Evolutionary conservation across 192 early-diverging fungal species (phyloP), one percentile per base, ranked within the genome.

Genomic region (Mortierella alpina): DNA sequence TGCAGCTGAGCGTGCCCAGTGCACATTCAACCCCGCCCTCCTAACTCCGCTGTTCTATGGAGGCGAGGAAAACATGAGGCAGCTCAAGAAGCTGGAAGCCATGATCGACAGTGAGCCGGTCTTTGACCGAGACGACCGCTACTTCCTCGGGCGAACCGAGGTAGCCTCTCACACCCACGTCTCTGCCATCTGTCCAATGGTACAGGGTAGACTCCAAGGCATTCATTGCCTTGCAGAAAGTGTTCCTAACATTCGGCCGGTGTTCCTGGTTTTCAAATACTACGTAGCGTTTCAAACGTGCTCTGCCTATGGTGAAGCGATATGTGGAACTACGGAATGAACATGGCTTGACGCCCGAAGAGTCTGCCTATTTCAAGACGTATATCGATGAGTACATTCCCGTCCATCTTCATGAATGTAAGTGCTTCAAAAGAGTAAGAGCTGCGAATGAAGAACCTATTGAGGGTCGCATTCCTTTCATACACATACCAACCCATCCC

Each of bases 341-440:
- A 57, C 65, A 79, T 53, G 84, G 81, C 12, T 77, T 86, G 62
- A 81, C 83, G 45, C 75, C 84, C n/a, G 76, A 84, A 12, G 83
- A 81, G 61, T 50, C 72, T 2, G 72, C 73, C 17, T 66, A 80
- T 56, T 75, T 77, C 59, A 87, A 84, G 39, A 46, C 76, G 64
- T 78, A 87, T 45, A 69, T 88, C 18, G 87, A 88, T 57, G 87
- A 88, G 42, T 87, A 86, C 14, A 84, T 86, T 45, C 83, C 87
- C 12, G 84, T 80, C 4, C 77, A 80, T 12, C 70, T 80, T 52
- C 77, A 80, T 39, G 77, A 80, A 48, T 80, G 77, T 72, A 72
- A 57, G 65, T 12, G 12, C 22, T 31, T 23, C 31, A 31, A n/a
- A n/a, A 51, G 50, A n/a, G 50, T 2, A 51, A 51, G 50, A 51